phyloP scores from a whole-genome alignment of 2,329 filamentous ascomycete genomes.

The Tothia fuscella region DNA sequence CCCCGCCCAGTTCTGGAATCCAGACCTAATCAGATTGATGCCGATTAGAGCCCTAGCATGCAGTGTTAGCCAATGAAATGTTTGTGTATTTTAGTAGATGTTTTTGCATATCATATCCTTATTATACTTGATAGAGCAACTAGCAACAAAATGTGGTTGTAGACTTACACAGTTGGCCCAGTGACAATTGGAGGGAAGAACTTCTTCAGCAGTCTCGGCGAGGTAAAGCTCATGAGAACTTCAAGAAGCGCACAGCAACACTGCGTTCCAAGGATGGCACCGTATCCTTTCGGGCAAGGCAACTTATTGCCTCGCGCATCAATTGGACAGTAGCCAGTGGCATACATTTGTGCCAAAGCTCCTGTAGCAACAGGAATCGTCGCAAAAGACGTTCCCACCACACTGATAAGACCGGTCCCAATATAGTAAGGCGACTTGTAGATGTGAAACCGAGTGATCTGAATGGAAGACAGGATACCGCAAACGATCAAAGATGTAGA shows the following conservation, averaged over 20 bases:
- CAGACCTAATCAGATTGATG: slow-evolving; percentile 57
- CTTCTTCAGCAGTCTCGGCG: slow-evolving; percentile 53
- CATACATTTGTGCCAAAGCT: slow-evolving; percentile 66
- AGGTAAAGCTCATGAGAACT: slow-evolving; percentile 62
- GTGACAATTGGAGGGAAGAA: slow-evolving; percentile 71
- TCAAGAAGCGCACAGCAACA: slow-evolving; percentile 45
- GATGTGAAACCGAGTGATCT: slow-evolving; percentile 68
- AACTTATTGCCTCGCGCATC: slow-evolving; percentile 52
- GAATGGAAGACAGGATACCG: slow-evolving; percentile 60
- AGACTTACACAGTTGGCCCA: slow-evolving; percentile 53
- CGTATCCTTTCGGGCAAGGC: slow-evolving; percentile 66
- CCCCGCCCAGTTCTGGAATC: slow-evolving; percentile 68
- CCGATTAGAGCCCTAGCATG: slow-evolving; percentile 67
- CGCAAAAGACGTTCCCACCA: slow-evolving; percentile 67
- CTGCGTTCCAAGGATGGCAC: slow-evolving; percentile 50
- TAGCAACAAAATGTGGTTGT: too few relatives aligned
- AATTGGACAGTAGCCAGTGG: slow-evolving; percentile 53
- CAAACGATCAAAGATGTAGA: slow-evolving; percentile 70
- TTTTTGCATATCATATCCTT: too few relatives aligned
- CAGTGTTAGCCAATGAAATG: too few relatives aligned
- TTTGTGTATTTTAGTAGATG: too few relatives aligned
- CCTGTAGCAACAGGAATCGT: slow-evolving; percentile 63
- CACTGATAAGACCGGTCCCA: slow-evolving; percentile 69
- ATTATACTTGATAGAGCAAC: too few relatives aligned
- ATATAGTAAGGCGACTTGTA: slow-evolving; percentile 48